Percentiles rank a stretch among this genome's conserved stretches.
These are phyloP conservation scores for Talaromyces adpressus DNA, from an alignment of 495 filamentous ascomycete genomes.

Conservation along the genomic window DNA sequence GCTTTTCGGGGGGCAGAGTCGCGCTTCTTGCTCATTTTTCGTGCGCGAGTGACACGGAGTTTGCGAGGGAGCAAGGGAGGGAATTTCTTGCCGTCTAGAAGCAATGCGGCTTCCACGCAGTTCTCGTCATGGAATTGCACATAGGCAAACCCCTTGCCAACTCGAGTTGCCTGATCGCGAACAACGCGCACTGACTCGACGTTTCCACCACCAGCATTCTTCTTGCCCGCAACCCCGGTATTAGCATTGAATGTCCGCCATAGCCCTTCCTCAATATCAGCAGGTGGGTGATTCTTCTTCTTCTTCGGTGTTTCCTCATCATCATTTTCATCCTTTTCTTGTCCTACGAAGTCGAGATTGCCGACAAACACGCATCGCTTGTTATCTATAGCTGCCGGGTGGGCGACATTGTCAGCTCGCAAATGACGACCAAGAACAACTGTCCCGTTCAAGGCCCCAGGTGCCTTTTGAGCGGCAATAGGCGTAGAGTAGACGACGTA, in stretches of 20 bases:
- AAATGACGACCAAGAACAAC: slow-evolving; percentile 83
- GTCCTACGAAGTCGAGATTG: slow-evolving; percentile 90
- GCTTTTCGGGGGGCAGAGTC: slow-evolving; percentile 33
- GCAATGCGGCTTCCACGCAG: slow-evolving; percentile 78
- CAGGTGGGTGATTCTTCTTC: slow-evolving; percentile 61
- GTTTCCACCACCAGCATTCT: slow-evolving; percentile 50
- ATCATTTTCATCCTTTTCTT: slow-evolving; percentile 55
- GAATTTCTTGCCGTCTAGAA: slow-evolving; percentile 84
- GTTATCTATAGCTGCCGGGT: slow-evolving; percentile 75
- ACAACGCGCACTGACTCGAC: slow-evolving; percentile 94
- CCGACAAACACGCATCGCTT: slow-evolving; percentile 93
- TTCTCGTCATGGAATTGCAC: slow-evolving; percentile 92
- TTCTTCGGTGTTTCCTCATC: slow-evolving; percentile 38
- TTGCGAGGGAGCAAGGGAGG: slow-evolving; percentile 85
- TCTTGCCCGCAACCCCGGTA: slow-evolving; percentile 39
- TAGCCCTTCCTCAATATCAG: slow-evolving; percentile 90
- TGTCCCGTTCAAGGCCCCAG: slow-evolving; percentile 71
- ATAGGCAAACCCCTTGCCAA: slow-evolving; percentile 97
- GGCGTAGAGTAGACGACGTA: slow-evolving; percentile 80
- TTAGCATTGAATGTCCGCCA: slow-evolving; percentile 72
- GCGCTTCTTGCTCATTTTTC: slow-evolving; percentile 64
- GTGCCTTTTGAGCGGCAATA: slow-evolving; percentile 67
- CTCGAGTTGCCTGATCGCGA: slow-evolving; percentile 78
- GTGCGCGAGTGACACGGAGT: slow-evolving; percentile 79
- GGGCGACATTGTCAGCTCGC: slow-evolving; percentile 81